phyloP scores from a whole-genome alignment of 495 filamentous ascomycete species.

The Extremus antarcticus region DNA sequence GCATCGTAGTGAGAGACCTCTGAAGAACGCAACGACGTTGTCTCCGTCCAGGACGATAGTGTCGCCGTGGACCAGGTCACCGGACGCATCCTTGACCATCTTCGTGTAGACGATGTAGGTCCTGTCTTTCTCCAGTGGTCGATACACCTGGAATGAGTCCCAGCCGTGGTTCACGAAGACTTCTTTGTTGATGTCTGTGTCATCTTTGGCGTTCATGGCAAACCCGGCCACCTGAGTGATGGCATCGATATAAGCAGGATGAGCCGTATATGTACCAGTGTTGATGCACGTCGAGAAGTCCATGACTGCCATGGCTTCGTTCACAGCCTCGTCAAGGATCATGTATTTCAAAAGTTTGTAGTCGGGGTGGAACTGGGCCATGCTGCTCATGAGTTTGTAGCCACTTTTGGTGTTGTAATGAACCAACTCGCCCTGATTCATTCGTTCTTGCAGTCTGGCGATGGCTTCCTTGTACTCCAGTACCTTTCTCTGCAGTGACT shows the following conservation, averaged over 20 bases:
- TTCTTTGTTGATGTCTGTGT: conserved; percentile 54
- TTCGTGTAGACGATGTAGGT: conserved; percentile 62
- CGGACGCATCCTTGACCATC: too few species aligned
- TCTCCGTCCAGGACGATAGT: too few species aligned
- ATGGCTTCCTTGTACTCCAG: neutral
- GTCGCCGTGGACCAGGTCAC: too few species aligned
- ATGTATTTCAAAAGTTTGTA: conserved; percentile 6
- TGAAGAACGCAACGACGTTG: too few species aligned
- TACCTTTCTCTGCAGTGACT: too few species aligned
- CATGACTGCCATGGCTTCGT: conserved; percentile 4
- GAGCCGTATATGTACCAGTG: conserved; percentile 53
- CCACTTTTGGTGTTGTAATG: conserved; percentile 7
- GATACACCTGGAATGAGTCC: conserved; percentile 60
- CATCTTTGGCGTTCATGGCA: conserved; percentile 61
- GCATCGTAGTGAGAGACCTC: too few species aligned
- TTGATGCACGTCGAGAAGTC: conserved; percentile 48
- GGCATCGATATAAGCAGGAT: conserved; percentile 66
- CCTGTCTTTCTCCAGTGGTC: conserved; percentile 49
- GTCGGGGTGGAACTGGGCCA: conserved; percentile 10
- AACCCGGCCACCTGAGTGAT: conserved; percentile 43
- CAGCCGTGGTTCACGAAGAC: conserved; percentile 76
- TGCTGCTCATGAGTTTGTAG: conserved; percentile 9
- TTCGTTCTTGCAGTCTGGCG: neutral
- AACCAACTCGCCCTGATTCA: neutral
- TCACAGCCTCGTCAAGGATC: conserved; percentile 5